Evolutionary conservation across 2,329 filamentous ascomycete genomes (phyloP), one percentile per base, ranked within the genome.

Genomic region (Xylariomycetidae sp.): DNA sequence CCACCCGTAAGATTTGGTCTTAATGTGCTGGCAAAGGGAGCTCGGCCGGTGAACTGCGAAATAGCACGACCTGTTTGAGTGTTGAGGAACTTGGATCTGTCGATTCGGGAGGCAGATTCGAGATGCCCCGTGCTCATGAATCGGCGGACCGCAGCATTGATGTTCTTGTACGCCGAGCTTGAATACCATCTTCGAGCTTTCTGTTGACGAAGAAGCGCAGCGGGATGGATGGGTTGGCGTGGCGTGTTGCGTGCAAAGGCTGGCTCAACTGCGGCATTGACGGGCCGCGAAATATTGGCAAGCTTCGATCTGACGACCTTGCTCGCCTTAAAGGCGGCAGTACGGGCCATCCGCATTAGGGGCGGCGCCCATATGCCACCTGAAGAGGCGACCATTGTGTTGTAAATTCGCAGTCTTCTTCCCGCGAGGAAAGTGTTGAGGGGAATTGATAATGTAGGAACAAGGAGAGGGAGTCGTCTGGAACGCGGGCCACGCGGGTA

Each of bases 1-100:
- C 90, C 89, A 30, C 88, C 90, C 0, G 89, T 96, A 44, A 97
- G 67, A 55, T 95, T 97, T 3, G 92, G 92, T 22, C 92, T 84
- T 22, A 98, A 77, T 2, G 89, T 83, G 31, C 81, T 88, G 4
- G 88, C 85, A 58, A 97, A 97, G 0, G 90, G 90, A 18, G 88
- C 81, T 31, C 85, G 80, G 17, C 80, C 80, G 12, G 86, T 80
- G 38, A 85, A 74, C 41, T 80, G 75, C 19, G 69, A 71, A 36
- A 78, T 62, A 27, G 66, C 67, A 27, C 67, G 67, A 12, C 70
- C 66, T 11, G 66, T 72, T 40, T 60, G 64, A 13, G 72, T 73
- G 16, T 58, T 57, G 7, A 72, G 64, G 42, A 73, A 65, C 47
- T 66, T 68, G 42, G 62, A 62, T 41, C 71, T 68, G 54, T 70